Percentiles rank a stretch among this genome's conserved stretches.
Evolutionary conservation across 2,329 filamentous ascomycete genomes (phyloP).

Genomic region (Lasiodiplodia theobromae): DNA sequence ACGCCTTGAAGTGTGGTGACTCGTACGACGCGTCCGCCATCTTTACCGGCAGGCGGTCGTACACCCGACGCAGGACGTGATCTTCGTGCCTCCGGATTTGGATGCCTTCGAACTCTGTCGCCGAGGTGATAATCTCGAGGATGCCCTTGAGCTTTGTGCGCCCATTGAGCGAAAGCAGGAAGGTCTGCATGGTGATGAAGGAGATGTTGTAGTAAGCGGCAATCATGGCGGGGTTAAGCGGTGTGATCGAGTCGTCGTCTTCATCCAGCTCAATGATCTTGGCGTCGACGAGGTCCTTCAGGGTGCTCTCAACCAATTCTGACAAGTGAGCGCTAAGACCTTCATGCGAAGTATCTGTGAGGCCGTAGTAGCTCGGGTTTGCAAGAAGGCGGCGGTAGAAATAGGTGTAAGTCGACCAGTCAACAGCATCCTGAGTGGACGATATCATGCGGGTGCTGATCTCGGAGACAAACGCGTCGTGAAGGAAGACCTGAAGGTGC

Average conservation of each 20-base stretch:
- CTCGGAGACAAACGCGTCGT: constrained; percentile 96
- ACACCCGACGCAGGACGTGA: constrained; percentile 84
- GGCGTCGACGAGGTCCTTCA: constrained; percentile 88
- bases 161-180: constrained; percentile 86
- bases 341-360: constrained; percentile 88
- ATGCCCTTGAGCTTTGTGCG: constrained; percentile 97
- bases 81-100: constrained; percentile 95
- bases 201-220: constrained; percentile 99
- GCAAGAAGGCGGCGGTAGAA: constrained; percentile 94
- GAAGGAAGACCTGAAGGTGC: constrained; percentile 87
- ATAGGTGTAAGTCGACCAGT: constrained; percentile 98
- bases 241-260: constrained; percentile 81
- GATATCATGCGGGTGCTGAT: constrained; percentile 95
- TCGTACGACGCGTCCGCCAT: constrained; percentile 86
- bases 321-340: constrained; percentile 94
- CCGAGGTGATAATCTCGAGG: constrained; percentile 94
- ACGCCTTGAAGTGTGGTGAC: constrained; percentile 97
- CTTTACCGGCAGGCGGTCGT: constrained; percentile 94
- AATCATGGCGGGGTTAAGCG: constrained; percentile 97
- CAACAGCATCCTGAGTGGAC: constrained; percentile 95
- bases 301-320: constrained; percentile 88
- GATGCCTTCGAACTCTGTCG: constrained; percentile 94
- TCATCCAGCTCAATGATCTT: constrained; percentile 97
- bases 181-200: constrained; percentile 99
- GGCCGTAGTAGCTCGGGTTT: constrained; percentile 95